Evolutionary conservation across 2,329 filamentous ascomycete genomes (phyloP), one percentile per base, ranked within the genome.

Genomic region (Paecilomyces fulvus): DNA sequence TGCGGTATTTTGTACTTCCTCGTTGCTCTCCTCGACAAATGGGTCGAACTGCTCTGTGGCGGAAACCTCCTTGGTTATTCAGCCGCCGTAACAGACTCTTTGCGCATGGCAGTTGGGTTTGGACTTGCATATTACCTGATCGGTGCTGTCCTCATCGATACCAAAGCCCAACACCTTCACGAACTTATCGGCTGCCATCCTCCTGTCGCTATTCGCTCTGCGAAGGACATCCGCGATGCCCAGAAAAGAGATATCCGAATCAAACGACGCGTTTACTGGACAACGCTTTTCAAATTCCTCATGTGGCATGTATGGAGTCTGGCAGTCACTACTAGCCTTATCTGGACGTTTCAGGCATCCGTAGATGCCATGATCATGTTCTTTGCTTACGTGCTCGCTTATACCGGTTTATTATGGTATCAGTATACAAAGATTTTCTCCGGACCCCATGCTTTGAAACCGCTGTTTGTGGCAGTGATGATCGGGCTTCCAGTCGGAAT

Each of bases 121-220:
- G 77, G 79, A n/a, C 70, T 83, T 31, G 78, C 78, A 0, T 83
- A 83, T 64, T 83, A 83, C 60, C 70, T 83, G 17, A 74, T 83
- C 23, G 80, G 81, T 25, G 80, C 81, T 11, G 79, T 83, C 1
- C 70, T 81, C 21, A 78, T 83, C 25, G 81, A 83, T 60, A 76
- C 77, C 59, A 80, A 81, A 57, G 79, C 79, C 20, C 77, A 79
- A 54, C 75, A 79, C 58, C 70, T 82, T 1, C 75, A 79, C 58
- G 73, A 72, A 11, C 63, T 74, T 1, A 74, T 77, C 3, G 74
- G 78, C 53, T 70, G 74, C 25, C 68, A 75, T 58, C 66, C 70
- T 1, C 71, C 74, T 10, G 61, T 71, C 5, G 72, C 73, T 1
- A 74, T 80, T 43, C 70, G 67, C 23, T 72, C 71, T 14, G 65